Conservation (phyloP, 129 eudicot genomes). For the Arctium lappa region DNA sequence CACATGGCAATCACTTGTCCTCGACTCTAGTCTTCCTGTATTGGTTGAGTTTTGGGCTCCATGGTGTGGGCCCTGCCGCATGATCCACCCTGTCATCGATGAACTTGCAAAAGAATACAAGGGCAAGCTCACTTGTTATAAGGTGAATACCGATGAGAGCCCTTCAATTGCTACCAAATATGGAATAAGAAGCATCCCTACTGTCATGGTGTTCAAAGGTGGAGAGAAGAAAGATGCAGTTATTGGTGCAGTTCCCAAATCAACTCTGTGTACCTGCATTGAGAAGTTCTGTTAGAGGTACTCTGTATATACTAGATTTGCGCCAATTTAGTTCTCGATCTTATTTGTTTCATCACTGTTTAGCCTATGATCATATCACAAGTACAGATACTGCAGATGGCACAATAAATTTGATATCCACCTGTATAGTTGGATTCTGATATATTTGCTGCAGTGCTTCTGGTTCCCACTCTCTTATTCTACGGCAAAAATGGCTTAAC, state of each 20-base stretch:
- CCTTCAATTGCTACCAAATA: conserved; percentile 69
- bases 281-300: conserved; percentile 69
- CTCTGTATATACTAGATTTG: conserved; percentile 26
- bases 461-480: neutral
- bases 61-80: conserved; percentile 99
- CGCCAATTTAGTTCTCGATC: conserved; percentile 11
- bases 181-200: conserved; percentile 94
- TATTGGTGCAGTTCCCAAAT: conserved; percentile 88
- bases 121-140: conserved; percentile 80
- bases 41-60: conserved; percentile 99
- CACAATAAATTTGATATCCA: conserved; percentile 32
- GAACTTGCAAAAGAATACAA: conserved; percentile 68
- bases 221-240: conserved; percentile 97
- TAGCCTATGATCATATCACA: conserved; percentile 28
- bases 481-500: neutral
- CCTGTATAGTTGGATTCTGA: conserved; percentile 53
- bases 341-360: conserved; percentile 12
- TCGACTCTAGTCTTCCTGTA: conserved; percentile 57
- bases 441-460: conserved; percentile 11
- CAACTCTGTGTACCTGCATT: conserved; percentile 63
- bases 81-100: conserved; percentile 83
- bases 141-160: conserved; percentile 82
- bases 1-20: conserved; percentile 66
- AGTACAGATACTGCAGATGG: conserved; percentile 21
- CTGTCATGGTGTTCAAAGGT: conserved; percentile 72